A percentile compares a stretch with the other conserved stretches of the same genome.
These are phyloP conservation scores for Chlorella ohadii DNA, from an alignment of 139 green algal species.

Conservation along the genomic window DNA sequence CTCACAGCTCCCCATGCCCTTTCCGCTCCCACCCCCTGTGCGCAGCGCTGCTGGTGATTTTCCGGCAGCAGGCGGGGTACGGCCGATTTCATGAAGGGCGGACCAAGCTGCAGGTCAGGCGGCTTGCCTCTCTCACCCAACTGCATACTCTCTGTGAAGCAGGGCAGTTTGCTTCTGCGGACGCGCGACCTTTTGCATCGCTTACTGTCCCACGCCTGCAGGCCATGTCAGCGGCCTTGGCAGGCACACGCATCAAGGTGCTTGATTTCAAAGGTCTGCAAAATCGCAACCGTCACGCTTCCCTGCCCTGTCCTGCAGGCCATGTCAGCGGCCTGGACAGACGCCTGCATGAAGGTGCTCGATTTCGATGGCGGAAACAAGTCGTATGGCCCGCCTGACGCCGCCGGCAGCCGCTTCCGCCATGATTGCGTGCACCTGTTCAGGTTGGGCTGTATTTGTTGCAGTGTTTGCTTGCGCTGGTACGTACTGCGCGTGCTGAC, in stretches of 20 bases:
- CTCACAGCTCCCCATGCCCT: too few species aligned
- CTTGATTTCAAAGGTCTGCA: not conserved
- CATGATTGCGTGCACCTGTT: constrained; percentile 22
- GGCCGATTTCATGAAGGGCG: too few species aligned
- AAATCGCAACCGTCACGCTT: too few species aligned
- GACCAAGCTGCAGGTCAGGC: too few species aligned
- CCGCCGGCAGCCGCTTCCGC: not conserved
- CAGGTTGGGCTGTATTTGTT: not conserved
- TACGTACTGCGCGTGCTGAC: too few species aligned
- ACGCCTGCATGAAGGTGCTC: constrained; percentile 8
- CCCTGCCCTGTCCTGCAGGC: constrained; percentile 10
- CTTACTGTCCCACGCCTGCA: too few species aligned
- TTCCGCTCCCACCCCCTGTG: too few species aligned
- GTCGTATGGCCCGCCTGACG: not conserved
- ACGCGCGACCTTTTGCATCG: too few species aligned
- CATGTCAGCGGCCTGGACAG: constrained; percentile 8
- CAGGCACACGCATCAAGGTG: constrained; percentile 4
- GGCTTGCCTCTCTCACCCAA: too few species aligned
- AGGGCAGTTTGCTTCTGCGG: too few species aligned
- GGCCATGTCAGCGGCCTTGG: not conserved
- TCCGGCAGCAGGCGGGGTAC: constrained; percentile 34
- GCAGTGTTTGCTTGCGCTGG: too few species aligned
- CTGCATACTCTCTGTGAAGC: too few species aligned
- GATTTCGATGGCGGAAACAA: not conserved
- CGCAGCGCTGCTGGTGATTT: constrained; percentile 48